Conservation (phyloP, 2,329 filamentous ascomycete genomes). For the Colletotrichum orchidophilum region DNA sequence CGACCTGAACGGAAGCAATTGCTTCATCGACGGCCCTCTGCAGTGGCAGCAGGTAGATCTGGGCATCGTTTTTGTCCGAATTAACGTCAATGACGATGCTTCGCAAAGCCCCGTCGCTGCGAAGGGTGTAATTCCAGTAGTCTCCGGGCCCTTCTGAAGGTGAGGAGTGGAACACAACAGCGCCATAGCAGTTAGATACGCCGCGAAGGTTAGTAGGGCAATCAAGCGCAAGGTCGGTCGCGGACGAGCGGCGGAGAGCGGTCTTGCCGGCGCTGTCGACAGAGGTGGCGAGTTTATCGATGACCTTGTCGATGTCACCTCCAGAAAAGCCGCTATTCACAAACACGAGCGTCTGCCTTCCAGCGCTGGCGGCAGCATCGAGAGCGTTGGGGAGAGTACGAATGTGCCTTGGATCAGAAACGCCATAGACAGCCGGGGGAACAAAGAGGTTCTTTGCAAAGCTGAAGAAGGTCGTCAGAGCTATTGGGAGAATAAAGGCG, state of each 20-base stretch:
- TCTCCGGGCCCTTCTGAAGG: conserved; percentile 73
- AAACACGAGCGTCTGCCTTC: conserved; percentile 77
- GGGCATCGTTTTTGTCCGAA: conserved; percentile 73
- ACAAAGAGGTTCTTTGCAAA: conserved; percentile 87
- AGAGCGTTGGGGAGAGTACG: conserved; percentile 74
- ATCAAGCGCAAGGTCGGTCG: conserved; percentile 66
- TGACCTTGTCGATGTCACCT: conserved; percentile 77
- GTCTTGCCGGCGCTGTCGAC: conserved; percentile 65
- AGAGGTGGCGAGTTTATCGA: conserved; percentile 68
- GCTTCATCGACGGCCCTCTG: conserved; percentile 81
- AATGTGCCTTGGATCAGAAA: conserved; percentile 70
- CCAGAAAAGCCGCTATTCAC: conserved; percentile 77
- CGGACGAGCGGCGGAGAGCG: conserved; percentile 61
- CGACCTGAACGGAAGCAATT: conserved; percentile 67
- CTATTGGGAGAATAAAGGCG: conserved; percentile 67
- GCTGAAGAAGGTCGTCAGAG: conserved; percentile 67
- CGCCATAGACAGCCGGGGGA: conserved; percentile 78
- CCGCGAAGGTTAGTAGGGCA: conserved; percentile 74
- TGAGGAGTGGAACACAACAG: conserved; percentile 79
- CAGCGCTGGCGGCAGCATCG: conserved; percentile 58
- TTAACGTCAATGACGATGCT: conserved; percentile 71
- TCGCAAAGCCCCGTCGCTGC: conserved; percentile 78
- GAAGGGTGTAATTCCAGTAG: conserved; percentile 87
- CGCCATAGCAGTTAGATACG: conserved; percentile 77
- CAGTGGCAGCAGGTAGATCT: conserved; percentile 82